A percentile compares a stretch with the other conserved stretches of the same genome.
Conservation (phyloP, 257 asterid species). For the Prunella vulgaris region DNA sequence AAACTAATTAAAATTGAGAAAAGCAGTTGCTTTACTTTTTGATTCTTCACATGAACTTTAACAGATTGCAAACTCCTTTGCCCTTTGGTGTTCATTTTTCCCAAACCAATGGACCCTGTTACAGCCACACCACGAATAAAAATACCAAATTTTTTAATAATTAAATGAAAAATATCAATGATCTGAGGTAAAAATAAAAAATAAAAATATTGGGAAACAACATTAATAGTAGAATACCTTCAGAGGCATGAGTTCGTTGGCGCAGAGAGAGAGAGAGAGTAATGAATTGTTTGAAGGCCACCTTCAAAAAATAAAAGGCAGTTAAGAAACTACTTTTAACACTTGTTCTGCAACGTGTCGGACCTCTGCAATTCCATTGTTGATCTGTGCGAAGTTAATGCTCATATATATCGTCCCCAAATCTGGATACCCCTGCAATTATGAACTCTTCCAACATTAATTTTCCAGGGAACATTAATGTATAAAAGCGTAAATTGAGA, state of each 20-base stretch:
- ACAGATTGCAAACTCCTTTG: conserved; percentile 55
- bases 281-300: conserved; percentile 6
- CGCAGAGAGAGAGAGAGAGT: neutral
- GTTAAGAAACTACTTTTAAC: conserved; percentile 12
- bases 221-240: conserved; percentile 7
- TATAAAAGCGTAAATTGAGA: neutral
- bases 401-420: neutral
- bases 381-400: conserved; percentile 37
- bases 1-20: neutral
- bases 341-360: neutral
- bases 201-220: too few relatives aligned
- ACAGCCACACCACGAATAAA: conserved; percentile 11
- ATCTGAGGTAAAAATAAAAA: neutral
- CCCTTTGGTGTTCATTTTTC: conserved; percentile 52
- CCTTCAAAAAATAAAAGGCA: conserved; percentile 11
- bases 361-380: conserved; percentile 20
- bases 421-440: conserved; percentile 1
- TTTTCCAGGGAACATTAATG: conserved; percentile 1
- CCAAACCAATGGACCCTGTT: conserved; percentile 24
- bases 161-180: neutral
- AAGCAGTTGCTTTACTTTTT: conserved; percentile 34
- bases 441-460: conserved; percentile 6
- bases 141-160: neutral
- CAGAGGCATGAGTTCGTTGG: conserved; percentile 45
- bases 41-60: conserved; percentile 40